A percentile compares a stretch with the other conserved stretches of the same genome.
Evolutionary conservation across 768 basidiomycete species (phyloP).

Genomic region (Ephemerocybe angulata): DNA sequence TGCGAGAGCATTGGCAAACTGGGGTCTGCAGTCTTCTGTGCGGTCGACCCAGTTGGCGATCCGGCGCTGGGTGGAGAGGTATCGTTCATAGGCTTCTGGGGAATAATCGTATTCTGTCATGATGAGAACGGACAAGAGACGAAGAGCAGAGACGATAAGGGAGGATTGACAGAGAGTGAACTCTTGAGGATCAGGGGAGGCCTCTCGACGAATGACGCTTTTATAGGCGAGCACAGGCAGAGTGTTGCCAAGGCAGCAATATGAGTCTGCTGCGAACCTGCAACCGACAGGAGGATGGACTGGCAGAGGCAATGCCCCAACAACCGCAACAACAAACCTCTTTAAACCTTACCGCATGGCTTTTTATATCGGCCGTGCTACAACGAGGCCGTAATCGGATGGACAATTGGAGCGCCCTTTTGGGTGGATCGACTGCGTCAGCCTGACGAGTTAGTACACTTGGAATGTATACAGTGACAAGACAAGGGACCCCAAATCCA

Average conservation of each 20-base stretch:
- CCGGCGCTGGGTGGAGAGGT: slow-evolving; percentile 43
- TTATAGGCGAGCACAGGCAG: slow-evolving; percentile 4
- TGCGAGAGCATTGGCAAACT: slow-evolving; percentile 8
- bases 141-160: background rate
- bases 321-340: background rate
- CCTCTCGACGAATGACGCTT: background rate
- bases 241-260: slow-evolving; percentile 10
- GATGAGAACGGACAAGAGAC: background rate
- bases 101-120: slow-evolving; percentile 67
- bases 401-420: slow-evolving; percentile 7
- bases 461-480: background rate
- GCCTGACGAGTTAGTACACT: background rate
- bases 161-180: background rate
- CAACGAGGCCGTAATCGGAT: slow-evolving; percentile 4
- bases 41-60: slow-evolving; percentile 50
- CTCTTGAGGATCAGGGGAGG: background rate
- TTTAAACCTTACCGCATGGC: background rate
- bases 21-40: slow-evolving; percentile 36
- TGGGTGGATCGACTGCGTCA: background rate
- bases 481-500: slow-evolving; percentile 2
- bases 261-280: background rate
- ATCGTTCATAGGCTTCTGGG: slow-evolving; percentile 47
- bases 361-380: background rate
- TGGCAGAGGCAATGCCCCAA: slow-evolving; percentile 8
- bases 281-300: background rate